These are phyloP conservation scores for Endocarpon pusillum DNA, from an alignment of 495 filamentous ascomycete genomes.

Conservation along the genomic window DNA sequence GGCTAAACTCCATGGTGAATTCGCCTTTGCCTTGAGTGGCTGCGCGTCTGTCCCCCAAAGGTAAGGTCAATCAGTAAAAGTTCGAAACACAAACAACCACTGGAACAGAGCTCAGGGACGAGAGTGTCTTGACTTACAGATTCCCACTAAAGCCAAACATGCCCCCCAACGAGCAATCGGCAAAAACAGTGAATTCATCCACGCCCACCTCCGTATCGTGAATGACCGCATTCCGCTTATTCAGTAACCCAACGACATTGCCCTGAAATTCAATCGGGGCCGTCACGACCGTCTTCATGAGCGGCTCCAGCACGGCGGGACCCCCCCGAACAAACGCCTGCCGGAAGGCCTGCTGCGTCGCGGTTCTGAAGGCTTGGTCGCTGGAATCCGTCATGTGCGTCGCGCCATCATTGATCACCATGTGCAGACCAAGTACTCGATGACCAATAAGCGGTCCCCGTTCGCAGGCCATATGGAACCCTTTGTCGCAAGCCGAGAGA, in stretches of 20 bases:
- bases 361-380: slow-evolving; percentile 95
- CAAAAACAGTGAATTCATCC: slow-evolving; percentile 89
- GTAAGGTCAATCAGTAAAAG: too few relatives aligned
- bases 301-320: slow-evolving; percentile 74
- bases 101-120: too few relatives aligned
- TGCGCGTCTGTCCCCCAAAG: too few relatives aligned
- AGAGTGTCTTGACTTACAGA: too few relatives aligned
- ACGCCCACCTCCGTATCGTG: slow-evolving; percentile 87
- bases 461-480: slow-evolving; percentile 68
- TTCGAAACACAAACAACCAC: too few relatives aligned
- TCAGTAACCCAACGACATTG: slow-evolving; percentile 81
- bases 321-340: slow-evolving; percentile 72
- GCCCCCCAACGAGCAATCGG: slow-evolving; percentile 80
- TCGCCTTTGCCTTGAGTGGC: slow-evolving; percentile 98
- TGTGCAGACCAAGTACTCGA: slow-evolving; percentile 70
- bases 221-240: slow-evolving; percentile 91
- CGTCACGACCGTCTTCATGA: slow-evolving; percentile 96
- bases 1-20: slow-evolving; percentile 97
- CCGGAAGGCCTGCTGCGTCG: slow-evolving; percentile 92
- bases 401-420: slow-evolving; percentile 93
- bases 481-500: slow-evolving; percentile 89
- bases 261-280: slow-evolving; percentile 98
- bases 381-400: slow-evolving; percentile 97
- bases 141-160: slow-evolving; percentile 96
- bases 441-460: slow-evolving; percentile 90